phyloP scores from a whole-genome alignment of 352 stramenopile species.

The Phytophthora tentaculata region DNA sequence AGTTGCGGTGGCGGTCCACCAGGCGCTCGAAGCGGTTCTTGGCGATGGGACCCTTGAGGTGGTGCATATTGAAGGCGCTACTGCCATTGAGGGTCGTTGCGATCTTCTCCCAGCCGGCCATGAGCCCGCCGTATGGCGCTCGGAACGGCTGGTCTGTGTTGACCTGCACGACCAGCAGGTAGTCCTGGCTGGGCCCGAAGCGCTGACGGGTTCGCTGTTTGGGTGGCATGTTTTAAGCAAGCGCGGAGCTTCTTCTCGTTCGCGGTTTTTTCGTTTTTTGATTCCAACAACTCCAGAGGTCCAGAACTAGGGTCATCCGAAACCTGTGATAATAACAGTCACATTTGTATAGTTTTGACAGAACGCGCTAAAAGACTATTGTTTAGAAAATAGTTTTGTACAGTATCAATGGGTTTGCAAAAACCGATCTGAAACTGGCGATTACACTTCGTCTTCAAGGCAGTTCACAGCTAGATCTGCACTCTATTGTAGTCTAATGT shows the following conservation, averaged over 20 bases:
- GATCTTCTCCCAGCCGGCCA: slow-evolving; percentile 42
- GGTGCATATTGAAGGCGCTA: slow-evolving; percentile 46
- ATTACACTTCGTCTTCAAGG: slow-evolving; percentile 1
- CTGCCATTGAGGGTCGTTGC: slow-evolving; percentile 41
- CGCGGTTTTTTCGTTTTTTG: slow-evolving; percentile 25
- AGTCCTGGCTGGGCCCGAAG: slow-evolving; percentile 39
- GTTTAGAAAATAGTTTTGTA: not conserved
- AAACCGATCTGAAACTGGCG: not conserved
- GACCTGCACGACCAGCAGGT: slow-evolving; percentile 39
- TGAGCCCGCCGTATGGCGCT: slow-evolving; percentile 36
- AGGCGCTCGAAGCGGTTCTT: slow-evolving; percentile 50
- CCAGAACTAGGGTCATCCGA: slow-evolving; percentile 16
- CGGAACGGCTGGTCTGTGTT: slow-evolving; percentile 40
- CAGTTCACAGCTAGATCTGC: too few relatives aligned
- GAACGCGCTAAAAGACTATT: not conserved
- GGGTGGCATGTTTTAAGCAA: slow-evolving; percentile 20
- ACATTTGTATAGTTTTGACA: slow-evolving; percentile 3
- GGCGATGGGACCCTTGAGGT: slow-evolving; percentile 43
- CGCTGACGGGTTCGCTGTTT: slow-evolving; percentile 41
- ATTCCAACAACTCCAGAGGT: slow-evolving; percentile 12
- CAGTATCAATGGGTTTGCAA: not conserved
- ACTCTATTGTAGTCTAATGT: too few relatives aligned
- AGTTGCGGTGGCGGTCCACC: slow-evolving; percentile 29
- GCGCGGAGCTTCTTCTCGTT: slow-evolving; percentile 8
- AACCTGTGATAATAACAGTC: not conserved